phyloP scores from a whole-genome alignment of 176 grass and related monocot genomes.

The Sorghum bicolor region DNA sequence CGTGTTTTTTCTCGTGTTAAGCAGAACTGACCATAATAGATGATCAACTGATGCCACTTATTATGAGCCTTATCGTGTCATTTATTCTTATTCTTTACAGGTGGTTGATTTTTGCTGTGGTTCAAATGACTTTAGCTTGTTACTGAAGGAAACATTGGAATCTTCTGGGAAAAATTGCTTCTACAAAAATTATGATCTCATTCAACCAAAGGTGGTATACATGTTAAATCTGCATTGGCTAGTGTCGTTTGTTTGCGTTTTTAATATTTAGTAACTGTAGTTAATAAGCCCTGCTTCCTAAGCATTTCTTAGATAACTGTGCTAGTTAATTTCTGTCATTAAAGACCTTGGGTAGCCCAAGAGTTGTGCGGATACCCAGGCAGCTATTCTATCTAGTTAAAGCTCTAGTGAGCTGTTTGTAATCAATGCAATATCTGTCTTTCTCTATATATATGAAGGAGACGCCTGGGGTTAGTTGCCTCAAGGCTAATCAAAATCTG shows the following conservation, averaged over 20 bases:
- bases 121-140: constrained; percentile 84
- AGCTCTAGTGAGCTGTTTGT: no score
- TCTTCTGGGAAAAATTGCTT: constrained; percentile 71
- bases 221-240: neutral
- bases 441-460: no score
- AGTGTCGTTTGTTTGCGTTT: neutral
- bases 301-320: no score
- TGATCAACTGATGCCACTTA: neutral
- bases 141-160: constrained; percentile 81
- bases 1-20: neutral
- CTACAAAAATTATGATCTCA: constrained; percentile 95
- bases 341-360: no score
- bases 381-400: no score
- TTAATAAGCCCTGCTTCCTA: no score
- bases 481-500: no score
- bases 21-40: neutral
- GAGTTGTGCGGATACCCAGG: no score
- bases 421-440: no score
- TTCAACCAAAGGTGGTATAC: constrained; percentile 64
- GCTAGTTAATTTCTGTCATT: no score
- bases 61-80: neutral
- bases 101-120: constrained; percentile 96
- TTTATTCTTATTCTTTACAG: constrained; percentile 39
- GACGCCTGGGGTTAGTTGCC: no score
- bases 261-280: no score